Evolutionary conservation across 208 protist genomes (phyloP), one percentile per base, ranked within the genome.

Genomic region (Leishmania aethiopica): DNA sequence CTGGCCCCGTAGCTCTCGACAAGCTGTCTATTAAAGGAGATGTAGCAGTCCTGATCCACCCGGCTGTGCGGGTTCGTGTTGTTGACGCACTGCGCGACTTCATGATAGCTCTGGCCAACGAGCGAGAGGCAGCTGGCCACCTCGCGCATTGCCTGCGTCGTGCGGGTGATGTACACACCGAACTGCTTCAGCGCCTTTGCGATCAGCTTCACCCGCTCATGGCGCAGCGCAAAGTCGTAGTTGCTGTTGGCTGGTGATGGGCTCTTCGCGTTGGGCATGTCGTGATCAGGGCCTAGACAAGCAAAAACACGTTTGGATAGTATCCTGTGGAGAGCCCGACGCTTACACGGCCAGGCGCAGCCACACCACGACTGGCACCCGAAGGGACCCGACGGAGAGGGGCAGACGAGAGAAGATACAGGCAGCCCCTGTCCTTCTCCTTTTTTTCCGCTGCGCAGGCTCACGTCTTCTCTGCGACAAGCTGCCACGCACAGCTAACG

Each of bases 191-290:
- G 57, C 10, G 87, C 72, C n/a, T 80, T 84, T 32, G 49, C 60
- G 62, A 92, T 82, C 3, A 86, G 70, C 86, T 86, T 85, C 71
- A 85, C 88, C 19, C 87, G 88, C 40, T 93, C 84, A 72, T 91
- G 75, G 69, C 85, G 84, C 15, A 90, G 84, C 28, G 87, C 75
- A 64, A 95, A 92, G 62, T 95, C 89, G 55, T 83, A 86, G 72
- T 89, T 84, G 75, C 74, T 82, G 77, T 85, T 88, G 15, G 78
- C 71, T 3, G 89, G 87, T 15, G 89, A 89, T 2, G 83, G 80
- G 66, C 89, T 92, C 71, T 75, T 81, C 7, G 10, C 25, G 13
- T 13, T 73, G 35, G n/a, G 64, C 75, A 84, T 72, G 51, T 66
- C 69, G 55, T 51, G 57, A 45, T 5, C 25, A 66, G 37, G 22